Evolutionary conservation across 257 asterid species (phyloP), one percentile per base, ranked within the genome.

Genomic region (Petunia secreta): DNA sequence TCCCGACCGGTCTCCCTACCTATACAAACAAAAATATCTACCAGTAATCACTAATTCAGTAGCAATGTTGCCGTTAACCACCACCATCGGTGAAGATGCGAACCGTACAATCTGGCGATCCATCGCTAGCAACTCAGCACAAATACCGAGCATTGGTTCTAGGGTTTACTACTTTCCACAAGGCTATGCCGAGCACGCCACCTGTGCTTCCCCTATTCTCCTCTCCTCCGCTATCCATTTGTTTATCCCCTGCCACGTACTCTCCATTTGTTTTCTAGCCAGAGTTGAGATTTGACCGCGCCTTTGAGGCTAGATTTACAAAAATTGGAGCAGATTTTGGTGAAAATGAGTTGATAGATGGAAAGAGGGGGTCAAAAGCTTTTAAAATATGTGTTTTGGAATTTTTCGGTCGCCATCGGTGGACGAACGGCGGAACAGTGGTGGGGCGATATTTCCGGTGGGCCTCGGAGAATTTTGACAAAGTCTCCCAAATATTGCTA

Each of bases 121-220:
- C 0, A 54, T 87, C 54, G 93, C 89, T 55, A 95, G 92, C 11
- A 75, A 83, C 71, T 57, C 88, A 81, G 83, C 83, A 15, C 39
- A 60, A 25, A 75, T 91, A 7, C 95, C 95, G 0, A 0, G 86
- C 34, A 60, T 78, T 3, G 79, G 86, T 48, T 80, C 92, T 38
- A 58, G 75, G 71, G 91, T 90, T 75, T 92, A 89, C 88, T 90
- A 92, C 80, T 92, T 91, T 50, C 93, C 92, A 6, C 88, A 88
- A 63, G 97, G 95, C 39, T 91, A 92, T 77, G 82, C 88, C 36
- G 93, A 91, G 63, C 91, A 89, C 69, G 67, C 69, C 46, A 54
- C 8, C 8, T 52, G 50, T 54, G 13, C 14, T 14, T 60, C 66
- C 8, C 39, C 55, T 8, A 7, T 6, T 5, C 6, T 48, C 3